These are phyloP conservation scores for Erodium texanum DNA, from an alignment of 441 rosid species.

Conservation along the genomic window DNA sequence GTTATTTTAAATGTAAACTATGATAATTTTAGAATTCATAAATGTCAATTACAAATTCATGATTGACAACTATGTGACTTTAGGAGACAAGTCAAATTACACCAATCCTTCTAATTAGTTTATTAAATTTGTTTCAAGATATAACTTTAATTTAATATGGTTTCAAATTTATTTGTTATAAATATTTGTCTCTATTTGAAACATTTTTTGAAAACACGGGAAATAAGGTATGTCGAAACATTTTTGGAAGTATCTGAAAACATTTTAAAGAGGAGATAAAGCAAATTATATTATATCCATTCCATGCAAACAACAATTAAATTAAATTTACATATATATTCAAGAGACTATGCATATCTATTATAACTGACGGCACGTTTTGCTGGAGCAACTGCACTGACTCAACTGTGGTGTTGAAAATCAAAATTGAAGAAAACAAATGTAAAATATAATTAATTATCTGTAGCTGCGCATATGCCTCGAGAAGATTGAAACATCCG, in stretches of 20 bases:
- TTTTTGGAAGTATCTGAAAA: too few relatives aligned
- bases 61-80: too few relatives aligned
- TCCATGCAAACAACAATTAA: too few relatives aligned
- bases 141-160: neutral
- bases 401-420: neutral
- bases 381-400: neutral
- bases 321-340: too few relatives aligned
- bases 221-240: neutral
- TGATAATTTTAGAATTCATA: too few relatives aligned
- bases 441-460: neutral
- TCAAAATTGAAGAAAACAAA: neutral
- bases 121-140: too few relatives aligned
- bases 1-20: too few relatives aligned
- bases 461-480: constrained; percentile 7
- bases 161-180: too few relatives aligned
- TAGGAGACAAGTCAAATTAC: too few relatives aligned
- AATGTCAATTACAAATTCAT: too few relatives aligned
- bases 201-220: neutral
- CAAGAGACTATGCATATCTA: neutral
- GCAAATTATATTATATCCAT: too few relatives aligned
- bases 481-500: constrained; percentile 29
- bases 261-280: neutral
- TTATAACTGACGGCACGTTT: neutral
- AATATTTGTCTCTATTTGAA: neutral
- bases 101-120: too few relatives aligned